These are phyloP conservation scores for Suillus cothurnatus DNA, from an alignment of 768 basidiomycete genomes.

Conservation along the genomic window DNA sequence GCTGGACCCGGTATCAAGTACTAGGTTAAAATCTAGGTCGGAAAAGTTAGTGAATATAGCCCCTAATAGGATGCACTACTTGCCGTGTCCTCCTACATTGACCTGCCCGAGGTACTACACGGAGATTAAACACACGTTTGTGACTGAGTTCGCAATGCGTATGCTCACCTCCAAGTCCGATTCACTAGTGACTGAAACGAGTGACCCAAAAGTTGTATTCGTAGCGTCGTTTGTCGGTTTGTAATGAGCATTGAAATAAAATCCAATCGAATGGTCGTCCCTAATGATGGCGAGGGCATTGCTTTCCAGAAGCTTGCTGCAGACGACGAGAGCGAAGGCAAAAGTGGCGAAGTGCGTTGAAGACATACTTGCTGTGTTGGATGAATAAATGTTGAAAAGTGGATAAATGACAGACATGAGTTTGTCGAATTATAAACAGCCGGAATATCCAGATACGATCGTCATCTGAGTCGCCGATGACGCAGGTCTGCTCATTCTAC, in stretches of 20 bases:
- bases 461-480: not conserved
- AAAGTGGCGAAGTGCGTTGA: constrained; percentile 6
- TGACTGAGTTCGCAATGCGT: not conserved
- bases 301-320: constrained; percentile 36
- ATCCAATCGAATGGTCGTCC: constrained; percentile 3
- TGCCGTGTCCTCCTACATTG: constrained; percentile 33
- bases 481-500: not conserved
- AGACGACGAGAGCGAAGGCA: constrained; percentile 9
- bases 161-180: constrained; percentile 30
- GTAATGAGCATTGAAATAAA: constrained; percentile 14
- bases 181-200: constrained; percentile 22
- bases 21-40: constrained; percentile 28
- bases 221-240: constrained; percentile 20
- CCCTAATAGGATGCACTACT: not conserved
- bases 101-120: constrained; percentile 30
- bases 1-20: constrained; percentile 33
- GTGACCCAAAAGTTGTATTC: constrained; percentile 21
- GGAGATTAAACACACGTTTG: constrained; percentile 1
- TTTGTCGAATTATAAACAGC: not conserved
- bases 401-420: not conserved
- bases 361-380: not conserved
- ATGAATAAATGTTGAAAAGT: not conserved
- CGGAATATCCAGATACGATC: not conserved
- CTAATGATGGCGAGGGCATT: constrained; percentile 21
- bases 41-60: not conserved